A percentile compares a stretch with the other conserved stretches of the same genome.
phyloP scores from a whole-genome alignment of 169 alveolate species.

The Cyclospora cayetanensis region DNA sequence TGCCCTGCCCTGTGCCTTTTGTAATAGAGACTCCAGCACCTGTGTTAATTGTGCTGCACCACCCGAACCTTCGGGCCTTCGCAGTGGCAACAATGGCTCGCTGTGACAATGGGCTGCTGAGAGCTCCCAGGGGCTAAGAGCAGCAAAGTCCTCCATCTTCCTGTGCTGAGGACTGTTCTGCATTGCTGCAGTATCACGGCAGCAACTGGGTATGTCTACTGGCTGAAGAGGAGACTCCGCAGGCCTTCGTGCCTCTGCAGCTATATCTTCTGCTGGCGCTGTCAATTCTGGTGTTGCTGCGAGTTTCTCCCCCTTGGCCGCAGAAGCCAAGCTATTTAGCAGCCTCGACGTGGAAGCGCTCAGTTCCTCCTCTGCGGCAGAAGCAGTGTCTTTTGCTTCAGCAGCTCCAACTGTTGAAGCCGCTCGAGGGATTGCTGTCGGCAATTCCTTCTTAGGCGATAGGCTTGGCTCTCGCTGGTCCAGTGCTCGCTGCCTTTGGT shows the following conservation, averaged over 20 bases:
- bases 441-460: too few species aligned
- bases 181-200: not conserved
- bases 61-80: not conserved
- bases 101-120: not conserved
- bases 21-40: not conserved
- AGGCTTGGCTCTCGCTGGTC: not conserved
- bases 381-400: too few species aligned
- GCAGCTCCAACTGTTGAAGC: not conserved
- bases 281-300: conserved; percentile 4
- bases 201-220: not conserved
- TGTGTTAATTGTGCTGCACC: not conserved
- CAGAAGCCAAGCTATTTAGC: not conserved
- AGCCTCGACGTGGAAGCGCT: too few species aligned
- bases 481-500: not conserved
- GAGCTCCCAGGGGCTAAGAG: not conserved
- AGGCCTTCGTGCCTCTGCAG: not conserved
- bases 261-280: not conserved
- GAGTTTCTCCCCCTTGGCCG: not conserved
- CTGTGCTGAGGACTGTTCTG: not conserved
- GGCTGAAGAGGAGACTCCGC: not conserved
- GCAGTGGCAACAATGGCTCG: not conserved
- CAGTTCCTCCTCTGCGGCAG: too few species aligned
- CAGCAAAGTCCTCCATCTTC: not conserved
- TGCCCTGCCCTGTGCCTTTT: not conserved
- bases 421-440: not conserved